A percentile compares a stretch with the other conserved stretches of the same genome.
phyloP scores from a whole-genome alignment of 805 yeast species.

The Lachancea thermotolerans region DNA sequence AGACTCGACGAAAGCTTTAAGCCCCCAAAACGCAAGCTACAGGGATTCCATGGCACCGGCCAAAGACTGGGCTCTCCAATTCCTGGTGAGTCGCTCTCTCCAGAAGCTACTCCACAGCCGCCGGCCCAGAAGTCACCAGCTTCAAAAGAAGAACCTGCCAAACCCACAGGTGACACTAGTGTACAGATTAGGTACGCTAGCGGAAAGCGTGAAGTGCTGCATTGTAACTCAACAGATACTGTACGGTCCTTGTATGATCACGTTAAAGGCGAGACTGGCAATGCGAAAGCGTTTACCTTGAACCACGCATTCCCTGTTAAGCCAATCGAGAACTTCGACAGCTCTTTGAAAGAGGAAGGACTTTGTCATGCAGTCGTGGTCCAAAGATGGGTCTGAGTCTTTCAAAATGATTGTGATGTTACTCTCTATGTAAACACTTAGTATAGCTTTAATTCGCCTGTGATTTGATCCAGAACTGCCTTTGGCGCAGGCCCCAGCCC shows the following conservation, averaged over 20 bases:
- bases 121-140: constrained; percentile 7
- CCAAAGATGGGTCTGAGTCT: constrained; percentile 60
- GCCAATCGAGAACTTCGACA: constrained; percentile 51
- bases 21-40: constrained; percentile 55
- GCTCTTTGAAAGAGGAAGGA: constrained; percentile 67
- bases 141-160: constrained; percentile 18
- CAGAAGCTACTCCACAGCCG: constrained; percentile 7
- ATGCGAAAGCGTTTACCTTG: constrained; percentile 50
- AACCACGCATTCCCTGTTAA: constrained; percentile 79
- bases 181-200: constrained; percentile 81
- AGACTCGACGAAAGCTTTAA: constrained; percentile 74
- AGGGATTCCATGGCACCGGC: constrained; percentile 75
- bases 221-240: constrained; percentile 58
- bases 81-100: constrained; percentile 51
- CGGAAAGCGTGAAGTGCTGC: constrained; percentile 62
- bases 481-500: constrained; percentile 98
- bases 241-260: constrained; percentile 62
- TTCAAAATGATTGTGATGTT: background rate
- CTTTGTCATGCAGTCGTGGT: constrained; percentile 80
- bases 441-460: constrained; percentile 71
- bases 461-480: constrained; percentile 66
- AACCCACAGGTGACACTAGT: constrained; percentile 53
- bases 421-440: constrained; percentile 25
- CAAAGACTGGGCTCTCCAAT: constrained; percentile 85
- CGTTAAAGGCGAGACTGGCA: constrained; percentile 46